Conservation (phyloP, 495 filamentous ascomycete species). For the Symbiotaphrina buchneri region DNA sequence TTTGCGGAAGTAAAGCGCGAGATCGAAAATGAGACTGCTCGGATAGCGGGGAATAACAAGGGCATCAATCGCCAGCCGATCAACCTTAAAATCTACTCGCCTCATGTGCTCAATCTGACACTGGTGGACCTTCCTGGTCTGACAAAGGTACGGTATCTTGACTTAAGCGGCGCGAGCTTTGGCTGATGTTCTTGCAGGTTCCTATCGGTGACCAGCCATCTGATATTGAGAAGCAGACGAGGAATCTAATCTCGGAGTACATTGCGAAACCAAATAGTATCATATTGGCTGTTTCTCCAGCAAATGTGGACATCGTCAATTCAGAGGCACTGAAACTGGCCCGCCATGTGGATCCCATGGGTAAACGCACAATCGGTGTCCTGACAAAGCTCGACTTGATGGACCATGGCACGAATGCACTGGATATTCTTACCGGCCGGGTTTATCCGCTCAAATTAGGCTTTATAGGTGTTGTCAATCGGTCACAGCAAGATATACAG, state of each 20-base stretch:
- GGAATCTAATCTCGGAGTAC: constrained; percentile 92
- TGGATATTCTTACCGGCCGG: constrained; percentile 87
- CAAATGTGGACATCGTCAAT: constrained; percentile 97
- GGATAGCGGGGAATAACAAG: constrained; percentile 94
- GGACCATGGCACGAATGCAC: constrained; percentile 96
- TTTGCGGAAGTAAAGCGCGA: constrained; percentile 86
- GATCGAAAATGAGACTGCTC: constrained; percentile 88
- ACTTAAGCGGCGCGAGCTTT: background rate
- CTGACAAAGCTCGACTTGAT: constrained; percentile 95
- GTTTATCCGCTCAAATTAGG: constrained; percentile 95
- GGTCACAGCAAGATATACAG: constrained; percentile 96
- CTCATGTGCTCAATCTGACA: constrained; percentile 88
- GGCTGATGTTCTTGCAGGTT: constrained; percentile 22
- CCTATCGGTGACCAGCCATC: constrained; percentile 95
- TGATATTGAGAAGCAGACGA: constrained; percentile 97
- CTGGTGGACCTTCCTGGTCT: constrained; percentile 89
- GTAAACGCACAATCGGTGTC: constrained; percentile 86
- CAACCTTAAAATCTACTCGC: constrained; percentile 97
- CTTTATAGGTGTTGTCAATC: constrained; percentile 95
- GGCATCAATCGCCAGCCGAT: constrained; percentile 95
- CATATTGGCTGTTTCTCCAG: constrained; percentile 87
- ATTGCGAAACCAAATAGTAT: constrained; percentile 99
- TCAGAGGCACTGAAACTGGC: constrained; percentile 95
- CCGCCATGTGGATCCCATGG: constrained; percentile 88
- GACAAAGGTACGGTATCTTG: constrained; percentile 48